A percentile compares a stretch with the other conserved stretches of the same genome.
Conservation (phyloP, 2,329 filamentous ascomycete species). For the Fusarium buxicola region DNA sequence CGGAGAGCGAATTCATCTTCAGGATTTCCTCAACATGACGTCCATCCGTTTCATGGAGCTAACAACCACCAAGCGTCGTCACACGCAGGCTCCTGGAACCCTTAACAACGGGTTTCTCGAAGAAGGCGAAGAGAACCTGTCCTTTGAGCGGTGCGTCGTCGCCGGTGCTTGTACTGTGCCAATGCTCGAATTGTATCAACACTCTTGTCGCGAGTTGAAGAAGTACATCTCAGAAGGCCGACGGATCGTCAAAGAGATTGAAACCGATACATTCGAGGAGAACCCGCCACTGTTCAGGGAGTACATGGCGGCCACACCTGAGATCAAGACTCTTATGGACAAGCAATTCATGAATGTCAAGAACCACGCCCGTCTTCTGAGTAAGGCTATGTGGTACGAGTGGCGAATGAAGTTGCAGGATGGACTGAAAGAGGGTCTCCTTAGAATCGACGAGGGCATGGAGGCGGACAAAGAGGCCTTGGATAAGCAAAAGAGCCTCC, state of each 20-base stretch:
- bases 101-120: conserved; percentile 56
- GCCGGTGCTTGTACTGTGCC: conserved; percentile 92
- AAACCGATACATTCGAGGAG: conserved; percentile 86
- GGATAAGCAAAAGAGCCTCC: conserved; percentile 73
- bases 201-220: conserved; percentile 95
- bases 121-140: conserved; percentile 62
- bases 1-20: conserved; percentile 78
- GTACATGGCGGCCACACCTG: conserved; percentile 86
- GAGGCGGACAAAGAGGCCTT: conserved; percentile 76
- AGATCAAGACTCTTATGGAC: conserved; percentile 89
- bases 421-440: conserved; percentile 83
- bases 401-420: conserved; percentile 92
- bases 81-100: conserved; percentile 75
- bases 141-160: conserved; percentile 82
- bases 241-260: conserved; percentile 89
- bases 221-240: conserved; percentile 96
- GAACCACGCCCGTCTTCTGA: conserved; percentile 87
- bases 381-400: conserved; percentile 98
- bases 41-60: conserved; percentile 99
- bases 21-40: conserved; percentile 94
- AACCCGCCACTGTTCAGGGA: conserved; percentile 93
- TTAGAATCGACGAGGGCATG: conserved; percentile 82
- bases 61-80: conserved; percentile 92
- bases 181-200: conserved; percentile 93
- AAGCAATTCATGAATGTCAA: conserved; percentile 98